These are phyloP conservation scores for Trifolium repens DNA, from an alignment of 306 rosid genomes.

Conservation along the genomic window DNA sequence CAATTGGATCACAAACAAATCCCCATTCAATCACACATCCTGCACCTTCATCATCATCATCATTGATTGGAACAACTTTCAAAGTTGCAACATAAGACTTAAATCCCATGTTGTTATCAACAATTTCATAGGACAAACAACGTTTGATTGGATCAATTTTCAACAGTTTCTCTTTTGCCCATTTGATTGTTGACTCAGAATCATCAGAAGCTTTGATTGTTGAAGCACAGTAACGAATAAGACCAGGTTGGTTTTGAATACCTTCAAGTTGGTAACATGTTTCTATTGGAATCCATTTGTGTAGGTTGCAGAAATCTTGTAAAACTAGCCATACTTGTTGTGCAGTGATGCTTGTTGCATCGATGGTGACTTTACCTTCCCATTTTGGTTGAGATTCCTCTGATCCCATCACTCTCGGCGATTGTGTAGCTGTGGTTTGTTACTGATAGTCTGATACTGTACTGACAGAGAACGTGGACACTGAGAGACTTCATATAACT, in stretches of 20 bases:
- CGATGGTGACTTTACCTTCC: constrained; percentile 51
- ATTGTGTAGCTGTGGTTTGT: background rate
- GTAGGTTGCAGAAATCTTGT: constrained; percentile 63
- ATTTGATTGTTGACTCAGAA: constrained; percentile 12
- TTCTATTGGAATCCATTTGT: constrained; percentile 50
- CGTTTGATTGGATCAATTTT: constrained; percentile 52
- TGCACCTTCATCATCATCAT: background rate
- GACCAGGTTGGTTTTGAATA: constrained; percentile 51
- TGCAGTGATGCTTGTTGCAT: background rate
- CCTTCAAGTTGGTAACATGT: constrained; percentile 56
- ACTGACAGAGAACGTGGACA: constrained; percentile 1
- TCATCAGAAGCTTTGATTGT: background rate
- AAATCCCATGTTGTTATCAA: constrained; percentile 58
- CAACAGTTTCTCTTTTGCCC: constrained; percentile 65
- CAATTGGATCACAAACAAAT: constrained; percentile 58
- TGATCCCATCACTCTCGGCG: constrained; percentile 15
- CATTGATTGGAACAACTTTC: constrained; percentile 35
- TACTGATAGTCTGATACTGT: background rate
- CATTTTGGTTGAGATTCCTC: constrained; percentile 43
- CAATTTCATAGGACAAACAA: constrained; percentile 52
- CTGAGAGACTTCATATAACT: background rate
- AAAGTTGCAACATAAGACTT: constrained; percentile 49
- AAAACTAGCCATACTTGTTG: constrained; percentile 50
- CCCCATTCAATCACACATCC: constrained; percentile 69
- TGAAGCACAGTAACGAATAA: constrained; percentile 54